phyloP scores from a whole-genome alignment of 208 protist species.

The Blechomonas ayalai region DNA sequence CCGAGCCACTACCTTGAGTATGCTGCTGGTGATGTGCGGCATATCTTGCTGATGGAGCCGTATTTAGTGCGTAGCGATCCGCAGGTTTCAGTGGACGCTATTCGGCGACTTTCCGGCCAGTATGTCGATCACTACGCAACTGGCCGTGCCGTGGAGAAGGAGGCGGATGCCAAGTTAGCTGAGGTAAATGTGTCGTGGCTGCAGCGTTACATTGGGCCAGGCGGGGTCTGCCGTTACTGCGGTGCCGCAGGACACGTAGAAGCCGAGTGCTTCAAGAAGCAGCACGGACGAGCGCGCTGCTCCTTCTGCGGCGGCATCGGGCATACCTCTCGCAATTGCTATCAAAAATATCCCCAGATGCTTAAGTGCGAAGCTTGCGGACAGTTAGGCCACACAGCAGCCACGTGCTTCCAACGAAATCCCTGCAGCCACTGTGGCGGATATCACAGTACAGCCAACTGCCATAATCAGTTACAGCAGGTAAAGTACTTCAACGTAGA shows the following conservation, averaged over 20 bases:
- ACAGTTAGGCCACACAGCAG: conserved; percentile 70
- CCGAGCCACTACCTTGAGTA: conserved; percentile 85
- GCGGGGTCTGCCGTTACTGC: conserved; percentile 73
- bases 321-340: conserved; percentile 40
- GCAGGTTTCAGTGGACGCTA: conserved; percentile 15
- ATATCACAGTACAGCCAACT: conserved; percentile 74
- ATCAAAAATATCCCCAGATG: conserved; percentile 51
- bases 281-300: conserved; percentile 28
- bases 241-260: conserved; percentile 71
- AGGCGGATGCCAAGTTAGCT: conserved; percentile 60
- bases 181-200: conserved; percentile 71
- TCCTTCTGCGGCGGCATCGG: conserved; percentile 35
- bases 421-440: conserved; percentile 89
- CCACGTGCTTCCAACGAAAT: conserved; percentile 72
- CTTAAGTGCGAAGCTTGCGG: conserved; percentile 83
- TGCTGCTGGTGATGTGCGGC: conserved; percentile 82
- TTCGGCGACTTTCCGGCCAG: conserved; percentile 56
- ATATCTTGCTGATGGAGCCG: conserved; percentile 65
- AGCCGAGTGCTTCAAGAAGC: conserved; percentile 81
- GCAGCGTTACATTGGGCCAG: conserved; percentile 72
- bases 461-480: conserved; percentile 34
- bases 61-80: conserved; percentile 9
- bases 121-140: conserved; percentile 78
- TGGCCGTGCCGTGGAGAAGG: conserved; percentile 40
- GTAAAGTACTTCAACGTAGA: conserved; percentile 24